Conservation (phyloP, 2,329 filamentous ascomycete genomes). For the Colletotrichum caudatum region DNA sequence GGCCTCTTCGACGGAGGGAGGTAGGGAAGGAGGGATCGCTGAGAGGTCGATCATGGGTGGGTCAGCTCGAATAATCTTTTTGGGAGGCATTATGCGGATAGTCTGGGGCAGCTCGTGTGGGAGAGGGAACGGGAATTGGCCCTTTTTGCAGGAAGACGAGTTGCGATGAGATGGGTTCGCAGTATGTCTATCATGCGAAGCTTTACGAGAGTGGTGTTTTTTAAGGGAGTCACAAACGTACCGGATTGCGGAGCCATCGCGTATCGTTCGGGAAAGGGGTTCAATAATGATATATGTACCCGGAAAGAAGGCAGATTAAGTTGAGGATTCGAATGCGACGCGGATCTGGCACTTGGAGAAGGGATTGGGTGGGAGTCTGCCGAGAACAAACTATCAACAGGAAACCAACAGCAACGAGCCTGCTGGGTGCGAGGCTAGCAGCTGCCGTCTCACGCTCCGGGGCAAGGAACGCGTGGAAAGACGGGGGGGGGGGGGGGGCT, state of each 20-base stretch:
- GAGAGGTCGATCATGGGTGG: slow-evolving; percentile 49
- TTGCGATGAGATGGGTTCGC: slow-evolving; percentile 37
- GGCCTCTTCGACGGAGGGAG: slow-evolving; percentile 93
- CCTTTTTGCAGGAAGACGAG: slow-evolving; percentile 22
- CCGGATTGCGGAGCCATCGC: slow-evolving; percentile 42
- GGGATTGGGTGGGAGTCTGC: slow-evolving; percentile 21
- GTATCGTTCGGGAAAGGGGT: slow-evolving; percentile 11
- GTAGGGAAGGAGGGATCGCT: slow-evolving; percentile 71
- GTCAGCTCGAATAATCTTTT: slow-evolving; percentile 55
- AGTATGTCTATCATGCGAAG: slow-evolving; percentile 40
- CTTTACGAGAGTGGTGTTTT: slow-evolving; percentile 34
- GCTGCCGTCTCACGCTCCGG: slow-evolving; percentile 28
- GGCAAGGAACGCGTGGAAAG: slow-evolving; percentile 1
- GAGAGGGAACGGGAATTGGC: slow-evolving; percentile 11
- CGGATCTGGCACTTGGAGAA: slow-evolving; percentile 29
- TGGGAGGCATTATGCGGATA: slow-evolving; percentile 49
- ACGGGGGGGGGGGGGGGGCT: slow-evolving; percentile 26
- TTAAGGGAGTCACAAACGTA: slow-evolving; percentile 37
- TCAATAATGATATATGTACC: slow-evolving; percentile 2
- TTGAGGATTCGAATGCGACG: slow-evolving; percentile 26
- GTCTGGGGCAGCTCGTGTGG: slow-evolving; percentile 11
- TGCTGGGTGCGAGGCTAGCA: slow-evolving; percentile 34
- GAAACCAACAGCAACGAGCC: slow-evolving; percentile 24
- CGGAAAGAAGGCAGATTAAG: slow-evolving; percentile 16
- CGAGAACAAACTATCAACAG: slow-evolving; percentile 26